A percentile compares a stretch with the other conserved stretches of the same genome.
phyloP scores from a whole-genome alignment of 2,329 filamentous ascomycete genomes.

The Ustulina deusta region DNA sequence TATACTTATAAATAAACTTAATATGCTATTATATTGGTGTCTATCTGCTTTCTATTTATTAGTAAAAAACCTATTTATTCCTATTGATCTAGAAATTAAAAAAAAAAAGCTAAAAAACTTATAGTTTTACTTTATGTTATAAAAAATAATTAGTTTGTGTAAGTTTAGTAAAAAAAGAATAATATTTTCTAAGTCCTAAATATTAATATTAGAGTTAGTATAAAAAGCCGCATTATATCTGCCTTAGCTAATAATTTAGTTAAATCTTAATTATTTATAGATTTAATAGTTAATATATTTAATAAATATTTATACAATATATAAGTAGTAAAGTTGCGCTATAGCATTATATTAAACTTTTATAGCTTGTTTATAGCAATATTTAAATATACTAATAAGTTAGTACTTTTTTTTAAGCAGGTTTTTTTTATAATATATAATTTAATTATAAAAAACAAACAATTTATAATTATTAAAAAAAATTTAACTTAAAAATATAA shows the following conservation, averaged over 20 bases:
- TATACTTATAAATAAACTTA: not conserved
- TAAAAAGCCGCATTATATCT: not conserved
- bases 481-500: not conserved
- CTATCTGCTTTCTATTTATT: not conserved
- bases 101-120: not conserved
- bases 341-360: not conserved
- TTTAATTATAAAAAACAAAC: not conserved
- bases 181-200: not conserved
- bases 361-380: not conserved
- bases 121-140: not conserved
- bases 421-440: not conserved
- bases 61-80: not conserved
- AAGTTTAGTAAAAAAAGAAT: not conserved
- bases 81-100: not conserved
- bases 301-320: not conserved
- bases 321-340: not conserved
- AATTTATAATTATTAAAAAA: not conserved
- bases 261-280: not conserved
- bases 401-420: not conserved
- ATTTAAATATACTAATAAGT: constrained; percentile 1
- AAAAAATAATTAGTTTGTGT: not conserved
- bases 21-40: not conserved
- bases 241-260: not conserved
- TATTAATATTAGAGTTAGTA: not conserved
- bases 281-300: not conserved